Conservation (phyloP, 164 flowering plant genomes). For the Umbellularia californica region DNA sequence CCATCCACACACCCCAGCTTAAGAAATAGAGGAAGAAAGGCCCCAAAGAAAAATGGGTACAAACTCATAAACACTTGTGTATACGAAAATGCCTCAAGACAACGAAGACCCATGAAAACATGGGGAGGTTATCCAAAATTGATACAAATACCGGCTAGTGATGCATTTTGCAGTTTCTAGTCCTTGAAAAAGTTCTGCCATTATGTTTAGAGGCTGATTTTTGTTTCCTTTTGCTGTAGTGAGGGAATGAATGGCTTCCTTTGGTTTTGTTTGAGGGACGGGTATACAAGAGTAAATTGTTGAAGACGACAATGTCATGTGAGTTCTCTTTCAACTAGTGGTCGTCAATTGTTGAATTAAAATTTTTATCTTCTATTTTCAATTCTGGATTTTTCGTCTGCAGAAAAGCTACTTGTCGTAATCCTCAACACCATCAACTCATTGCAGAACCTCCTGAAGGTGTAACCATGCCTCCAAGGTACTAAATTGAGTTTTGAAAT, state of each 20-base stretch:
- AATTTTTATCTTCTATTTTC: background rate
- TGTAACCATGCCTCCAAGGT: slow-evolving; percentile 74
- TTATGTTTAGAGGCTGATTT: background rate
- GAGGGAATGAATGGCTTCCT: slow-evolving; percentile 93
- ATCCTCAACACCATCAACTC: slow-evolving; percentile 63
- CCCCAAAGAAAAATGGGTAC: no score
- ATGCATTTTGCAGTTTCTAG: no score
- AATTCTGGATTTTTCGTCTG: slow-evolving; percentile 13
- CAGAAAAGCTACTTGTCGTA: slow-evolving; percentile 73
- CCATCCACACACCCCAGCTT: no score
- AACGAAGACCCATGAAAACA: no score
- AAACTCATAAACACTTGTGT: no score
- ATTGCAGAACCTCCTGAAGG: slow-evolving; percentile 72
- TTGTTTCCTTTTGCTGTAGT: slow-evolving; percentile 33
- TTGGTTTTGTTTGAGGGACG: slow-evolving; percentile 72
- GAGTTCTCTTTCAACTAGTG: slow-evolving; percentile 25
- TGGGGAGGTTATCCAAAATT: no score
- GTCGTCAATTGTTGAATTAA: background rate
- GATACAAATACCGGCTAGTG: no score
- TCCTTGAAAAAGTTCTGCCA: background rate
- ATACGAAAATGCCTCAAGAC: no score
- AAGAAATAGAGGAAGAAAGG: no score
- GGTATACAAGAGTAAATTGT: slow-evolving; percentile 28
- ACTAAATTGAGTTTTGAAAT: background rate
- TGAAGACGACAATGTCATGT: slow-evolving; percentile 54